A percentile compares a stretch with the other conserved stretches of the same genome.
These are phyloP conservation scores for Rhodotorula graminis DNA, from an alignment of 768 basidiomycete species.

Conservation along the genomic window DNA sequence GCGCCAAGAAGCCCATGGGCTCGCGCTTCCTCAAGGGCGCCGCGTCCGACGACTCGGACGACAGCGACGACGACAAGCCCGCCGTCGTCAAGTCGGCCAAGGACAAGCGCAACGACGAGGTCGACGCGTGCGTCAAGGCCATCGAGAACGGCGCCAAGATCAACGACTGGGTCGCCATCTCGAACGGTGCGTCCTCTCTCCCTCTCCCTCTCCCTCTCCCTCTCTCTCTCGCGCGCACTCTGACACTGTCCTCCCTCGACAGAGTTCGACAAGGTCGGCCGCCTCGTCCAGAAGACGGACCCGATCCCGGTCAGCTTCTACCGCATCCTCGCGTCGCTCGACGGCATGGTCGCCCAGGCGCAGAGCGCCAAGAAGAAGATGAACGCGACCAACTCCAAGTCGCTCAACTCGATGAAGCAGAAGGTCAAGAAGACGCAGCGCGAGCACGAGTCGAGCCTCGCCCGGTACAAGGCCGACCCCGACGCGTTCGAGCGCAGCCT, in stretches of 20 bases:
- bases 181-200: constrained; percentile 57
- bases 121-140: constrained; percentile 81
- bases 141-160: constrained; percentile 95
- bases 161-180: constrained; percentile 92
- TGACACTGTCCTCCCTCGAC: not conserved
- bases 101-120: constrained; percentile 87
- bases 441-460: constrained; percentile 77
- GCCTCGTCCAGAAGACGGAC: constrained; percentile 83
- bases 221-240: not conserved
- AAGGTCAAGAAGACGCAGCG: constrained; percentile 86
- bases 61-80: constrained; percentile 54
- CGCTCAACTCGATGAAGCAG: constrained; percentile 95
- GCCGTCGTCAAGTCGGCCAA: constrained; percentile 80
- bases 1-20: constrained; percentile 27
- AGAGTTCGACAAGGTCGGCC: constrained; percentile 95
- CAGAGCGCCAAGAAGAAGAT: constrained; percentile 90
- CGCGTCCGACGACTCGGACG: constrained; percentile 57
- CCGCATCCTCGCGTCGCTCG: constrained; percentile 67
- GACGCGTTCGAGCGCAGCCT: constrained; percentile 64
- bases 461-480: constrained; percentile 76
- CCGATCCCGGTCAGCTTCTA: constrained; percentile 82
- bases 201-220: not conserved
- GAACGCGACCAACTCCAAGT: constrained; percentile 84
- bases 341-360: constrained; percentile 66
- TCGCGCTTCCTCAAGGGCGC: constrained; percentile 53